These are phyloP conservation scores for Bretziella fagacearum DNA, from an alignment of 2,329 filamentous ascomycete genomes.

Conservation along the genomic window DNA sequence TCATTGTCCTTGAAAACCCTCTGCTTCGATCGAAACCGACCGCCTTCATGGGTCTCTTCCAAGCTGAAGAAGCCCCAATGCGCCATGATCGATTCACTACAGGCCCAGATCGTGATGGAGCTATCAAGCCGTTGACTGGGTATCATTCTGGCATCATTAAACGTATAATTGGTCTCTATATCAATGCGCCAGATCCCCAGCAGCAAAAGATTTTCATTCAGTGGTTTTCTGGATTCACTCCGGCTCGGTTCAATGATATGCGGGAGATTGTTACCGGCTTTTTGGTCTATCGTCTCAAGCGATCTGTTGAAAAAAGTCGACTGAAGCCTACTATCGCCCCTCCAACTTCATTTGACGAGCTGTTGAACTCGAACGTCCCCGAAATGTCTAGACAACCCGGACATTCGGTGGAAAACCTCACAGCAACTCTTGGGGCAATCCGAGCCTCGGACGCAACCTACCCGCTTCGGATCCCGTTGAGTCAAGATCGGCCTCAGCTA, in stretches of 20 bases:
- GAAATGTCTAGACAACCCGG: not conserved
- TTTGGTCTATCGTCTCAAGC: slow-evolving; percentile 60
- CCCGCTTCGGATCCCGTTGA: not conserved
- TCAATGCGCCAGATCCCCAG: slow-evolving; percentile 51
- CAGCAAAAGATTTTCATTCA: slow-evolving; percentile 62
- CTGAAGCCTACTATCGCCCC: slow-evolving; percentile 25
- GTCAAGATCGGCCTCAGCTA: not conserved
- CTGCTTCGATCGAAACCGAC: slow-evolving; percentile 38
- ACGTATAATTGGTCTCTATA: slow-evolving; percentile 61
- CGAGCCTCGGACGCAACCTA: not conserved
- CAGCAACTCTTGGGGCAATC: not conserved
- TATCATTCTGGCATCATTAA: slow-evolving; percentile 76
- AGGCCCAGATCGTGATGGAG: slow-evolving; percentile 4
- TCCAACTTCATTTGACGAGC: slow-evolving; percentile 43
- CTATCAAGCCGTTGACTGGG: slow-evolving; percentile 22
- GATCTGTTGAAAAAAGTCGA: slow-evolving; percentile 51
- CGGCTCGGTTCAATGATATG: slow-evolving; percentile 48
- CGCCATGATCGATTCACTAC: slow-evolving; percentile 6
- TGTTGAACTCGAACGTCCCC: slow-evolving; percentile 56
- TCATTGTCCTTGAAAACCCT: slow-evolving; percentile 67
- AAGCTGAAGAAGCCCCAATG: slow-evolving; percentile 16
- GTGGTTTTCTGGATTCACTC: slow-evolving; percentile 60
- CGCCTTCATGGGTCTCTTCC: slow-evolving; percentile 26
- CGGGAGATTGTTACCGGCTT: slow-evolving; percentile 67
- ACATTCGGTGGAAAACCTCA: not conserved